Evolutionary conservation across 805 yeast species (phyloP).

Genomic region (Scheffersomyces coipomensis): DNA sequence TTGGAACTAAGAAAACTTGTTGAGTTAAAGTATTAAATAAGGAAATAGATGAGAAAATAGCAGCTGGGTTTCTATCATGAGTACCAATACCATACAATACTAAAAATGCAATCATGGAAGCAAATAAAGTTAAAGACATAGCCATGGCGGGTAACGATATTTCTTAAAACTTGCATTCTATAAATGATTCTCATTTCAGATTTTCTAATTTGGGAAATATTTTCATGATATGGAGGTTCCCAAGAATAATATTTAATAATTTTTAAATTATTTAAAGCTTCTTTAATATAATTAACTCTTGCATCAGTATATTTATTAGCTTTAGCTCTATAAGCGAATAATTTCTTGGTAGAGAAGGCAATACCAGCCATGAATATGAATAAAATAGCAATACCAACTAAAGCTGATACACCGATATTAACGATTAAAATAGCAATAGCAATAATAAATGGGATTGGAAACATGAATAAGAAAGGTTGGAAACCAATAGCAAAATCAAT

Average conservation of each 20-base stretch:
- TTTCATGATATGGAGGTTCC: constrained; percentile 74
- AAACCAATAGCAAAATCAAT: constrained; percentile 75
- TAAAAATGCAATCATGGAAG: constrained; percentile 60
- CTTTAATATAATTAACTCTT: constrained; percentile 75
- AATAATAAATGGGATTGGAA: constrained; percentile 64
- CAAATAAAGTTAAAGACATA: constrained; percentile 62
- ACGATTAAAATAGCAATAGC: constrained; percentile 62
- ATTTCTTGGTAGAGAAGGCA: constrained; percentile 45
- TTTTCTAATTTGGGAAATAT: constrained; percentile 54
- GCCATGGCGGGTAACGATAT: constrained; percentile 61
- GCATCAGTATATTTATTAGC: constrained; percentile 69
- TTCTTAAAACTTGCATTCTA: constrained; percentile 64
- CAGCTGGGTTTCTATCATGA: constrained; percentile 49
- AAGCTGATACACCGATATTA: constrained; percentile 69
- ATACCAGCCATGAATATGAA: constrained; percentile 49
- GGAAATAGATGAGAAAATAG: constrained; percentile 68
- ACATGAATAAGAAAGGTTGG: constrained; percentile 60
- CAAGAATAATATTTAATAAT: constrained; percentile 87
- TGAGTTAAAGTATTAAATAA: constrained; percentile 61
- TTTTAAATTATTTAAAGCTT: constrained; percentile 73
- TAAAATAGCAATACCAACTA: constrained; percentile 65
- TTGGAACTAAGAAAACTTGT: constrained; percentile 67
- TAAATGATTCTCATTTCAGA: constrained; percentile 63
- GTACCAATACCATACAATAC: constrained; percentile 32
- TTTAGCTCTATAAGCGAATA: constrained; percentile 55